These are phyloP conservation scores for Aspergillus novofumigatus DNA, from an alignment of 2,329 filamentous ascomycete species.

Conservation along the genomic window DNA sequence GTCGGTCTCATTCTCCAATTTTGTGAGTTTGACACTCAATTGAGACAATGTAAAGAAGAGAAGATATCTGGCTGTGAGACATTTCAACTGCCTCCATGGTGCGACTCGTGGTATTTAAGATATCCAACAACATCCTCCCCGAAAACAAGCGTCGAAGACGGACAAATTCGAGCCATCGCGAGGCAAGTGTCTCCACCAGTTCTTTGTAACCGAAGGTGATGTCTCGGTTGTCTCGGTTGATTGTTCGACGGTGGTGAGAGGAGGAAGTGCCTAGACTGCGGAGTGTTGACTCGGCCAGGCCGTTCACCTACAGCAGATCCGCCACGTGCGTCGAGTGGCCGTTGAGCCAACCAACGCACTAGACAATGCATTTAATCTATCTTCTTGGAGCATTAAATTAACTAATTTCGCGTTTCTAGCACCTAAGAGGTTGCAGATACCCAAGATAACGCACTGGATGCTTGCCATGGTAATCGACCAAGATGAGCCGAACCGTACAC, in stretches of 20 bases:
- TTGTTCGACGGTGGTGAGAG: background rate
- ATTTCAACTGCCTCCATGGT: background rate
- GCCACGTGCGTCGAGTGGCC: conserved; percentile 8
- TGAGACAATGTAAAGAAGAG: background rate
- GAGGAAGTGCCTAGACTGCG: background rate
- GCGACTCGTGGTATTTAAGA: background rate
- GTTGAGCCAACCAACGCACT: background rate
- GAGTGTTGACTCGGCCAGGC: conserved; percentile 3
- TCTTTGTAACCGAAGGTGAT: background rate
- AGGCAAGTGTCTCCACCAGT: background rate
- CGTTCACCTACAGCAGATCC: conserved; percentile 6
- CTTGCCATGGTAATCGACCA: background rate
- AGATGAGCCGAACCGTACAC: background rate
- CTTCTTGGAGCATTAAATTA: background rate
- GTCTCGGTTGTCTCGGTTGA: background rate
- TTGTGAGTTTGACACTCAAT: background rate
- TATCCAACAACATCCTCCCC: background rate
- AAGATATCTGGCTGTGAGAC: background rate
- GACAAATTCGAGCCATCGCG: background rate
- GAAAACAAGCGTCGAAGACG: background rate
- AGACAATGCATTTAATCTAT: background rate
- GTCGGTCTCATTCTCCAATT: conserved; percentile 6
- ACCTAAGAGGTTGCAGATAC: background rate
- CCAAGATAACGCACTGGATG: background rate
- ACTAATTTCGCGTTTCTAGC: background rate